Evolutionary conservation across 805 yeast species (phyloP).

Genomic region (Kuraishia hungarica): DNA sequence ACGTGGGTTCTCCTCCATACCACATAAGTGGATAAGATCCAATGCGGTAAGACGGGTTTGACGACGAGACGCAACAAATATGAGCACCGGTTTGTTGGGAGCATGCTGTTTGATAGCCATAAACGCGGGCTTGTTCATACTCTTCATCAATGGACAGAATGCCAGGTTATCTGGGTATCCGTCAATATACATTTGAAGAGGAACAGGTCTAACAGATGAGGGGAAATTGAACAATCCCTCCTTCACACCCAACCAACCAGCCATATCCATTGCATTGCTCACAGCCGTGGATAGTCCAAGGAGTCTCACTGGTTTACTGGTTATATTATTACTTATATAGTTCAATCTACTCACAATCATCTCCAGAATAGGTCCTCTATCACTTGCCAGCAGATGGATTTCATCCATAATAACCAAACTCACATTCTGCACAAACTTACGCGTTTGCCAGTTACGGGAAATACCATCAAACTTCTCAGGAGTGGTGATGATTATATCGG

Average conservation of each 20-base stretch:
- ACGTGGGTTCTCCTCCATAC: slow-evolving; percentile 69
- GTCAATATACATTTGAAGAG: slow-evolving; percentile 78
- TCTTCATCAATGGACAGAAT: slow-evolving; percentile 79
- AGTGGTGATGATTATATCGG: slow-evolving; percentile 73
- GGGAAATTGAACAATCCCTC: slow-evolving; percentile 77
- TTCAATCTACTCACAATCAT: slow-evolving; percentile 88
- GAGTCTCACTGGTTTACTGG: slow-evolving; percentile 52
- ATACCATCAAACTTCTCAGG: slow-evolving; percentile 88
- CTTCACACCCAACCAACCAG: slow-evolving; percentile 71
- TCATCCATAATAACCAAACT: slow-evolving; percentile 81
- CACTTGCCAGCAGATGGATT: slow-evolving; percentile 76
- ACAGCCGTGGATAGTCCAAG: slow-evolving; percentile 83
- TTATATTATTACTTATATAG: slow-evolving; percentile 46
- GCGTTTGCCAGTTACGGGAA: slow-evolving; percentile 76
- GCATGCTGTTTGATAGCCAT: slow-evolving; percentile 90
- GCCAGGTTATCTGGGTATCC: slow-evolving; percentile 79
- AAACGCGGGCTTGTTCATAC: slow-evolving; percentile 84
- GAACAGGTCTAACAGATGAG: slow-evolving; percentile 77
- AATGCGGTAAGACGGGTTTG: slow-evolving; percentile 77
- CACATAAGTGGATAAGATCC: slow-evolving; percentile 72
- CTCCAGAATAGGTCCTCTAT: slow-evolving; percentile 79
- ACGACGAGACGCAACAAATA: slow-evolving; percentile 79
- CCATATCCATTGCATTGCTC: slow-evolving; percentile 79
- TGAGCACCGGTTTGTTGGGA: slow-evolving; percentile 72
- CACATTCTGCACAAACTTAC: slow-evolving; percentile 67